A percentile compares a stretch with the other conserved stretches of the same genome.
These are phyloP conservation scores for Aspergillus asperescens DNA, from an alignment of 495 filamentous ascomycete genomes.

Conservation along the genomic window DNA sequence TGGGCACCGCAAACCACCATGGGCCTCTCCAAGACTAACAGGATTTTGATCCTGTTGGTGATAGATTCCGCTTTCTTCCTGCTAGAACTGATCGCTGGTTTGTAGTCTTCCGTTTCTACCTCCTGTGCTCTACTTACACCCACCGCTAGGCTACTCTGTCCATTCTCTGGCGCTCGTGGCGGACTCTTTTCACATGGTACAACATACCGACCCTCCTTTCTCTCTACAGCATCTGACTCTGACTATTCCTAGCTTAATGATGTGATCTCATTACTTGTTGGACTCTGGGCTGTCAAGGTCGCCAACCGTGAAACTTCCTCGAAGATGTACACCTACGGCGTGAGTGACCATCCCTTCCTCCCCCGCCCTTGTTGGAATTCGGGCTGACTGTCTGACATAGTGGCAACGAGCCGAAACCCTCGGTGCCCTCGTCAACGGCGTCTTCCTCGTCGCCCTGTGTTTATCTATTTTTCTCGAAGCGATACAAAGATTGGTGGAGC, in stretches of 20 bases:
- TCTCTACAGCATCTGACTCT: constrained; percentile 3
- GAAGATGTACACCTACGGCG: constrained; percentile 89
- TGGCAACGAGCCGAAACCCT: constrained; percentile 99
- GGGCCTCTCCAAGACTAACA: constrained; percentile 86
- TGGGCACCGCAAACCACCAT: constrained; percentile 48
- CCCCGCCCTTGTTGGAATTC: constrained; percentile 1
- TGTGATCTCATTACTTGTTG: constrained; percentile 87
- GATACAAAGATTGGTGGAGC: constrained; percentile 81
- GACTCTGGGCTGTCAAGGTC: constrained; percentile 91
- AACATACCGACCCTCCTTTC: constrained; percentile 8
- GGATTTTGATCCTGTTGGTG: constrained; percentile 86
- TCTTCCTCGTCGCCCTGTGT: constrained; percentile 93
- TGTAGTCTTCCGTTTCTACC: constrained; percentile 6
- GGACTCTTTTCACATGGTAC: constrained; percentile 97
- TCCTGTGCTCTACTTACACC: constrained; percentile 11
- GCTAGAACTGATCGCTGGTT: constrained; percentile 75
- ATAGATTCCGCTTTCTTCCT: constrained; percentile 90
- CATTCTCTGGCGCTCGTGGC: constrained; percentile 90
- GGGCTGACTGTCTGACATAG: constrained; percentile 38
- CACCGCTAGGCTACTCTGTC: constrained; percentile 60
- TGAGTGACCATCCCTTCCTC: constrained; percentile 40
- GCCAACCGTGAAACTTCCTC: constrained; percentile 71
- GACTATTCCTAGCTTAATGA: constrained; percentile 64
- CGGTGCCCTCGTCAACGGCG: constrained; percentile 90
- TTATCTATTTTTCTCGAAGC: constrained; percentile 94